These are phyloP conservation scores for Stentor coeruleus DNA, from an alignment of 73 alveolate species.

Conservation along the genomic window DNA sequence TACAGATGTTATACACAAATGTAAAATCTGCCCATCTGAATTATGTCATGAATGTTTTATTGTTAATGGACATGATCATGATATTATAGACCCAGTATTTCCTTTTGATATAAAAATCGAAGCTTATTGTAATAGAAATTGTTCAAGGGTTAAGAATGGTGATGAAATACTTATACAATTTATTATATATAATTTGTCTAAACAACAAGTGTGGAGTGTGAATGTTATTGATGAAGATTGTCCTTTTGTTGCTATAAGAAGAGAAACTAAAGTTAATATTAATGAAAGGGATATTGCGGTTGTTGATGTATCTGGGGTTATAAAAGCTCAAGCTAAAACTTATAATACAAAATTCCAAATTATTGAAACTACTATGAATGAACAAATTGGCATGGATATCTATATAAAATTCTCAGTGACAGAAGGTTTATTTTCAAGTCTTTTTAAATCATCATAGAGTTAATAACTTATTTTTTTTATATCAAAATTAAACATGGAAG, in stretches of 20 bases:
- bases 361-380: background rate
- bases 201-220: background rate
- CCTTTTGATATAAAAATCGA: background rate
- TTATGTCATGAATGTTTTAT: background rate
- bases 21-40: background rate
- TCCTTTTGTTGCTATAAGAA: background rate
- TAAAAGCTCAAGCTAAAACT: background rate
- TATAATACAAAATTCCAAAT: no score
- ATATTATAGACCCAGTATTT: background rate
- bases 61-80: constrained; percentile 11
- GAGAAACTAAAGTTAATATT: background rate
- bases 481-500: background rate
- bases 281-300: background rate
- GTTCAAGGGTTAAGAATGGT: background rate
- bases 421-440: background rate
- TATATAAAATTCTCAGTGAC: background rate
- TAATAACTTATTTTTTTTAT: no score
- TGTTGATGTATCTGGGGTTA: background rate
- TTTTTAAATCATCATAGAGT: no score
- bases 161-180: background rate
- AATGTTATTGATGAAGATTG: background rate
- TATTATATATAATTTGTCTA: background rate
- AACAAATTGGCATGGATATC: background rate
- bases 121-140: background rate
- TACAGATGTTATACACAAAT: background rate